phyloP scores from a whole-genome alignment of 371 early-diverging fungal species.

The Lichtheimia hyalospora region DNA sequence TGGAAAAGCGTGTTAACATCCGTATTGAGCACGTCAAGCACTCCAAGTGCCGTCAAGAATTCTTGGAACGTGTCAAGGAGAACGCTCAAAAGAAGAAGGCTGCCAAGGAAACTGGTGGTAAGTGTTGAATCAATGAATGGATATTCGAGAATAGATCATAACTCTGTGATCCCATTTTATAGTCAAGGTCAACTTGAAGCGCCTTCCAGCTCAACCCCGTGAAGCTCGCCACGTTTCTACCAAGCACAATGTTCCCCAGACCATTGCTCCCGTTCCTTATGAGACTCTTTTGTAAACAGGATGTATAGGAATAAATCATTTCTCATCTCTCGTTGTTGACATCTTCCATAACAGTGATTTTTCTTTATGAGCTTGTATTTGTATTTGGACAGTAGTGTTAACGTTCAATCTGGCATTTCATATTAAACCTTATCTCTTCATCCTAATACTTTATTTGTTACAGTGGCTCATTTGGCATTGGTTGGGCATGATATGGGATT shows the following conservation, averaged over 20 bases:
- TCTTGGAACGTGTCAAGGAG: constrained; percentile 96
- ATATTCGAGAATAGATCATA: not conserved
- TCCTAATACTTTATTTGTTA: no score
- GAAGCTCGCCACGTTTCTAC: constrained; percentile 88
- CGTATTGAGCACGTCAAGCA: constrained; percentile 99
- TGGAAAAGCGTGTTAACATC: constrained; percentile 98
- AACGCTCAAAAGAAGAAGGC: constrained; percentile 87
- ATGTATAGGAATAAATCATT: no score
- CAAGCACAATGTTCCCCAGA: constrained; percentile 88
- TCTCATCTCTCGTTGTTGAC: no score
- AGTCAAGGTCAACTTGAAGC: constrained; percentile 83
- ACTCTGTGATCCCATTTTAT: constrained; percentile 5
- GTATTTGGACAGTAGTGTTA: no score
- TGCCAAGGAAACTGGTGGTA: constrained; percentile 67
- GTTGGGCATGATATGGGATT: no score
- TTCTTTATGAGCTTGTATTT: no score
- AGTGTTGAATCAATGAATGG: constrained; percentile 1
- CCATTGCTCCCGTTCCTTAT: constrained; percentile 93
- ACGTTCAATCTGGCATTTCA: no score
- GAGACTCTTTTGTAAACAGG: constrained; percentile 77
- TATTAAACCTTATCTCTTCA: no score
- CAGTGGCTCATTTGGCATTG: no score
- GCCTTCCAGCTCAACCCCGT: constrained; percentile 92
- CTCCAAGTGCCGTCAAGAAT: constrained; percentile 99
- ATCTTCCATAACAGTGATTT: no score